A percentile compares a stretch with the other conserved stretches of the same genome.
phyloP scores from a whole-genome alignment of 2,329 filamentous ascomycete species.

The Neofusicoccum sp. region DNA sequence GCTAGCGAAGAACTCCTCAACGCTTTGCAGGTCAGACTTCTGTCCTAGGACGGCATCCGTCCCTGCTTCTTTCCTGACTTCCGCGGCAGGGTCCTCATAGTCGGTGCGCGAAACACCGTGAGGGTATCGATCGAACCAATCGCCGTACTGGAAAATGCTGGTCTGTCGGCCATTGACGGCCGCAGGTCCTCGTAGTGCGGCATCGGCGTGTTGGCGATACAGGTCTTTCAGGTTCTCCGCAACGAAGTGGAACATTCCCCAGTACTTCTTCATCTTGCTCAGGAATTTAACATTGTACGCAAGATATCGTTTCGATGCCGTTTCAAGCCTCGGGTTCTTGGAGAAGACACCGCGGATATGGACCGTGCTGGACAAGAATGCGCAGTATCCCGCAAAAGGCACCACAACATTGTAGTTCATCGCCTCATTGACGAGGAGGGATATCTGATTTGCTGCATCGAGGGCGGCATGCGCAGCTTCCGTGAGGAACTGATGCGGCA shows the following conservation, averaged over 20 bases:
- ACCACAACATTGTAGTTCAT: slow-evolving; percentile 81
- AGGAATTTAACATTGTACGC: slow-evolving; percentile 88
- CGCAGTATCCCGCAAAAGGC: slow-evolving; percentile 92
- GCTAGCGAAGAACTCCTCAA: slow-evolving; percentile 90
- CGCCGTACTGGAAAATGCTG: slow-evolving; percentile 86
- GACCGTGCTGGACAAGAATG: slow-evolving; percentile 91
- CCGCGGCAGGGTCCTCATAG: slow-evolving; percentile 73
- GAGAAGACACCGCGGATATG: slow-evolving; percentile 92
- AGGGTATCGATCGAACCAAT: slow-evolving; percentile 96
- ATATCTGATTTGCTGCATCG: slow-evolving; percentile 83
- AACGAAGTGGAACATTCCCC: slow-evolving; percentile 99
- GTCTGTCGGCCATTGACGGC: slow-evolving; percentile 30
- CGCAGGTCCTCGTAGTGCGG: slow-evolving; percentile 67
- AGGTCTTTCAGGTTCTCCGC: slow-evolving; percentile 88
- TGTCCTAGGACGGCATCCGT: slow-evolving; percentile 89
- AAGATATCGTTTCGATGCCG: slow-evolving; percentile 78
- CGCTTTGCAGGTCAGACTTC: slow-evolving; percentile 86
- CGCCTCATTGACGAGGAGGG: slow-evolving; percentile 77
- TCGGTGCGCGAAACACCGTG: slow-evolving; percentile 85
- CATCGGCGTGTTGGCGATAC: slow-evolving; percentile 82
- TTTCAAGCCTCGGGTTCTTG: slow-evolving; percentile 74
- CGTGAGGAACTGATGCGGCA: slow-evolving; percentile 76
- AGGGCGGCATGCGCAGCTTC: slow-evolving; percentile 76
- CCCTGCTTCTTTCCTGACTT: slow-evolving; percentile 72
- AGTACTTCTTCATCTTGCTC: slow-evolving; percentile 93